These are phyloP conservation scores for Leonotis leonurus DNA, from an alignment of 257 asterid species.

Conservation along the genomic window DNA sequence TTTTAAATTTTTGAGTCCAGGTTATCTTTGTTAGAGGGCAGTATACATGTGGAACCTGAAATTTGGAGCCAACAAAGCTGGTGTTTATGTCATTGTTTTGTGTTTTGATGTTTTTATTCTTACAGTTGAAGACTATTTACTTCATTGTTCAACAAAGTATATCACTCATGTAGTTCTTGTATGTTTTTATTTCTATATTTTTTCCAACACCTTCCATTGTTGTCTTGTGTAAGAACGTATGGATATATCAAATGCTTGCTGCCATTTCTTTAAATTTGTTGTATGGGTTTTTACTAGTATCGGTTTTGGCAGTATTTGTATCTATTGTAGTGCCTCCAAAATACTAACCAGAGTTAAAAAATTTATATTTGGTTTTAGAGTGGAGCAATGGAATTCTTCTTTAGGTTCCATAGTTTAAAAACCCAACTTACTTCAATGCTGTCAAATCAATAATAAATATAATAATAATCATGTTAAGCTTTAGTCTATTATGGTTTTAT, in stretches of 20 bases:
- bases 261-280: neutral
- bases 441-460: no score
- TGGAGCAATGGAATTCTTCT: no score
- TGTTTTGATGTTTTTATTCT: no score
- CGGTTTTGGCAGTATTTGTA: neutral
- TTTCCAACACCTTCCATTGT: neutral
- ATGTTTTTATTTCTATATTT: neutral
- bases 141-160: neutral
- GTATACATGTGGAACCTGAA: neutral
- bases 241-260: neutral
- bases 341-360: no score
- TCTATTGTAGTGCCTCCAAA: neutral
- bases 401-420: no score
- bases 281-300: neutral
- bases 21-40: slow-evolving; percentile 4
- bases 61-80: slow-evolving; percentile 14
- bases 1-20: slow-evolving; percentile 15
- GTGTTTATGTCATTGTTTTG: slow-evolving; percentile 1
- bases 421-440: no score
- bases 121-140: no score
- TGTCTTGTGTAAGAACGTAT: neutral
- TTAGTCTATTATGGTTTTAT: no score
- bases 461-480: no score
- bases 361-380: no score
- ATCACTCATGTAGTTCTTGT: neutral